Evolutionary conservation across 306 rosid genomes (phyloP).

Genomic region (Castanopsis chinensis): DNA sequence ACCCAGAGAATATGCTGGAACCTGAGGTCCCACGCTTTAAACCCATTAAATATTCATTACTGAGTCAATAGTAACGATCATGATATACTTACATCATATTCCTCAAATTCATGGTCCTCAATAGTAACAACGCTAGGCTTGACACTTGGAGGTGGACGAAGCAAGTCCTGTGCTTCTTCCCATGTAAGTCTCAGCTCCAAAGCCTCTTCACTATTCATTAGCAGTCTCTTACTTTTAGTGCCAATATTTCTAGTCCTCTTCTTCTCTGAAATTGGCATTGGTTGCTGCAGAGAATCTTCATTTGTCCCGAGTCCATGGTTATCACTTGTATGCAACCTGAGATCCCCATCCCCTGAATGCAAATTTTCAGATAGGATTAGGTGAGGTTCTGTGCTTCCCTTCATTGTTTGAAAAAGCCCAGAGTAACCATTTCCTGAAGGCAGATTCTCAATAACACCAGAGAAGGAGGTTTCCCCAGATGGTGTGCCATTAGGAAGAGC

Average conservation of each 20-base stretch:
- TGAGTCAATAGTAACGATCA: not conserved
- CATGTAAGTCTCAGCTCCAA: constrained; percentile 88
- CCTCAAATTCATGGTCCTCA: constrained; percentile 90
- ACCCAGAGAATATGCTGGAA: constrained; percentile 18
- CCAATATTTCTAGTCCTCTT: constrained; percentile 88
- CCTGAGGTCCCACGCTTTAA: constrained; percentile 11
- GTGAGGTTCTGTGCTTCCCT: constrained; percentile 48
- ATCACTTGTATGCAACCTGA: constrained; percentile 47
- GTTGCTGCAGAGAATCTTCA: constrained; percentile 45
- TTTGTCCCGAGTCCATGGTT: constrained; percentile 39
- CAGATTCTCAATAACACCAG: constrained; percentile 57
- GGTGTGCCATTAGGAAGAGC: constrained; percentile 50
- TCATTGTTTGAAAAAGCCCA: constrained; percentile 39
- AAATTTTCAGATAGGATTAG: constrained; percentile 36
- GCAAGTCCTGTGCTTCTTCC: constrained; percentile 99
- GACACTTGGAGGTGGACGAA: constrained; percentile 87
- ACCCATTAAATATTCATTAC: constrained; percentile 7
- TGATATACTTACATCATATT: constrained; percentile 75
- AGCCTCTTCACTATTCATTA: constrained; percentile 78
- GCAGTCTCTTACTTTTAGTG: constrained; percentile 81
- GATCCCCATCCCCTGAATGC: constrained; percentile 44
- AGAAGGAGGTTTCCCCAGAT: constrained; percentile 44
- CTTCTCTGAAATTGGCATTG: constrained; percentile 54
- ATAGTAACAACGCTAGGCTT: constrained; percentile 76
- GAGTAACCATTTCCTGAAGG: constrained; percentile 53